A percentile compares a stretch with the other conserved stretches of the same genome.
These are phyloP conservation scores for Gynandropsis gynandra DNA, from an alignment of 345 rosid genomes.

Conservation along the genomic window DNA sequence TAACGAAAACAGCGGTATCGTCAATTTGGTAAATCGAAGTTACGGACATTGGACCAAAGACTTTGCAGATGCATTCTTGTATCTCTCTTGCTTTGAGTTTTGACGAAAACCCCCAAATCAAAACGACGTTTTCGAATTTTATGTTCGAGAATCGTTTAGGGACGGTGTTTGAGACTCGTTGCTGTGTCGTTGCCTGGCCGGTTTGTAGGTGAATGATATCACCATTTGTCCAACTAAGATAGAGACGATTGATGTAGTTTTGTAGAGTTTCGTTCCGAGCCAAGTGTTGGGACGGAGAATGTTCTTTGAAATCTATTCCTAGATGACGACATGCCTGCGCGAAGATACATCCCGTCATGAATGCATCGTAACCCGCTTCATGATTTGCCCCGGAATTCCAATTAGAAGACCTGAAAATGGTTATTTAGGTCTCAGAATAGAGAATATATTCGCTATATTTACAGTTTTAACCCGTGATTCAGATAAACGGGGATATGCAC, in stretches of 20 bases:
- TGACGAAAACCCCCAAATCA: slow-evolving; percentile 73
- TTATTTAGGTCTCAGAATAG: not conserved
- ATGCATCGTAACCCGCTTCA: slow-evolving; percentile 99
- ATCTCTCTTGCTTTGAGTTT: slow-evolving; percentile 54
- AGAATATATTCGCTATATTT: not conserved
- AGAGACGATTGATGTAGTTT: slow-evolving; percentile 61
- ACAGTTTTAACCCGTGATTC: too few relatives aligned
- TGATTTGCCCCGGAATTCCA: slow-evolving; percentile 89
- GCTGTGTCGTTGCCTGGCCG: slow-evolving; percentile 37
- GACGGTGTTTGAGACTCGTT: slow-evolving; percentile 18
- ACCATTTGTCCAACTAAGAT: slow-evolving; percentile 74
- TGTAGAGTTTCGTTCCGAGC: slow-evolving; percentile 46
- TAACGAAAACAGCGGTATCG: slow-evolving; percentile 66
- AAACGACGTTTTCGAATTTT: slow-evolving; percentile 45
- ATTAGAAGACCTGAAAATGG: slow-evolving; percentile 50
- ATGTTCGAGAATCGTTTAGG: slow-evolving; percentile 27
- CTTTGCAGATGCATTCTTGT: slow-evolving; percentile 61
- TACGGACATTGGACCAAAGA: slow-evolving; percentile 55
- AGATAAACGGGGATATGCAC: too few relatives aligned
- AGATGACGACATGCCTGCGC: slow-evolving; percentile 76
- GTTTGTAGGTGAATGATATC: slow-evolving; percentile 58
- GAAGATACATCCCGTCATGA: slow-evolving; percentile 94
- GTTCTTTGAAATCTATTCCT: slow-evolving; percentile 56
- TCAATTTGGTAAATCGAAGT: slow-evolving; percentile 53
- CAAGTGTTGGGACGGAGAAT: slow-evolving; percentile 35